Evolutionary conservation across 192 early-diverging fungal species (phyloP), one percentile per base, ranked within the genome.

Genomic region (Backusella circina): DNA sequence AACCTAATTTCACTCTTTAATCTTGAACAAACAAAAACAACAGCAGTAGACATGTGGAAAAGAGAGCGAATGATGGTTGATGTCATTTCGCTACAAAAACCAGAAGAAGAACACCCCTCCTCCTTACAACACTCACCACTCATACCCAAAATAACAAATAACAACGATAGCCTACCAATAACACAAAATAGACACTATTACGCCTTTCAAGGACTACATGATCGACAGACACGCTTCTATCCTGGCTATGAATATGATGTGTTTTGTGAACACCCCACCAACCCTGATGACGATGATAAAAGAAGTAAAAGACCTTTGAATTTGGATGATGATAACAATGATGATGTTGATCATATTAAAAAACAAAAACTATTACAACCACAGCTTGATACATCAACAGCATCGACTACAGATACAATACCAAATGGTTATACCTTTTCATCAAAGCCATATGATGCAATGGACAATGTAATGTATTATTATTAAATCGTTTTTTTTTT

Each of bases 1-100:
- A 10, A 1, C n/a, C n/a, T 67, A 23, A 21, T 67, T 37, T 38
- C 33, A 36, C 18, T 67, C n/a, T 36, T 8, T 7, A 3, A 9
- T 2, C 10, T 37, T 68, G 8, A n/a, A 33, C 8, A 67, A 67
- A 37, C 37, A 38, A 21, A 37, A 67, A 67, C 1, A 38, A 9
- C 18, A 13, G 10, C 36, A 37, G 13, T 16, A 15, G 23, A 61
- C 21, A 68, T 68, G 67, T 68, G 67, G 67, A 68, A 68, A 37
- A n/a, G 67, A 68, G 67, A 68, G 21, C 32, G 67, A 21, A 68
- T 68, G 67, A 68, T 68, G 67, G 67, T 68, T n/a, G 67, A 68
- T 68, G 67, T 68, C 7, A 68, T 68, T 33, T 38, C 67, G 21
- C 12, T 68, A 68, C 67, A 68, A 37, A 68, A 68, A 37, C 18